A percentile compares a stretch with the other conserved stretches of the same genome.
These are phyloP conservation scores for barrel medic (Medicago truncatula) DNA, from an alignment of 306 rosid genomes.

Conservation along the genomic window DNA sequence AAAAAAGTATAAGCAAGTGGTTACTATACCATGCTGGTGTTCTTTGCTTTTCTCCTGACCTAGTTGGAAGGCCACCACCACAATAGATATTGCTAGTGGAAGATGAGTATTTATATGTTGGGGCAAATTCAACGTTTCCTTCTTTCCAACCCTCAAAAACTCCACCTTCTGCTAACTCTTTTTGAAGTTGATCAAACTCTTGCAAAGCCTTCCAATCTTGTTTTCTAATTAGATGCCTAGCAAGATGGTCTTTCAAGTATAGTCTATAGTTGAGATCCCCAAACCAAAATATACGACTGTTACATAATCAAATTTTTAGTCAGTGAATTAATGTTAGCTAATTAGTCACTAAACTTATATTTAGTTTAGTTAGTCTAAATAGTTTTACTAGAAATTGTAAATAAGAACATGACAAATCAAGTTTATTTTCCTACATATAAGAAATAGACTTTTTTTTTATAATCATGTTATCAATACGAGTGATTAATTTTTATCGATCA, in stretches of 20 bases:
- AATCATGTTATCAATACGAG: too few species aligned
- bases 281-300: slow-evolving; percentile 95
- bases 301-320: slow-evolving; percentile 12
- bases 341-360: background rate
- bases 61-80: slow-evolving; percentile 73
- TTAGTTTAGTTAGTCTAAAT: background rate
- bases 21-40: slow-evolving; percentile 89
- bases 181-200: slow-evolving; percentile 83
- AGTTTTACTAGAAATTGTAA: background rate
- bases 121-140: slow-evolving; percentile 88
- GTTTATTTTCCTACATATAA: too few species aligned
- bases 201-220: slow-evolving; percentile 88
- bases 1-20: background rate
- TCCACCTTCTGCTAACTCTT: slow-evolving; percentile 73
- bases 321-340: background rate
- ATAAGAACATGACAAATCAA: background rate
- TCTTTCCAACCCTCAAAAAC: slow-evolving; percentile 94
- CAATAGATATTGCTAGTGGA: slow-evolving; percentile 69
- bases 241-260: slow-evolving; percentile 72
- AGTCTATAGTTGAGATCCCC: slow-evolving; percentile 98
- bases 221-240: slow-evolving; percentile 71
- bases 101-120: slow-evolving; percentile 82
- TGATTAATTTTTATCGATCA: too few species aligned
- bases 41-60: slow-evolving; percentile 88
- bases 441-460: too few species aligned